Base-by-base conservation (phyloP, 75 land plant species). In the Pinus taeda region DNA sequence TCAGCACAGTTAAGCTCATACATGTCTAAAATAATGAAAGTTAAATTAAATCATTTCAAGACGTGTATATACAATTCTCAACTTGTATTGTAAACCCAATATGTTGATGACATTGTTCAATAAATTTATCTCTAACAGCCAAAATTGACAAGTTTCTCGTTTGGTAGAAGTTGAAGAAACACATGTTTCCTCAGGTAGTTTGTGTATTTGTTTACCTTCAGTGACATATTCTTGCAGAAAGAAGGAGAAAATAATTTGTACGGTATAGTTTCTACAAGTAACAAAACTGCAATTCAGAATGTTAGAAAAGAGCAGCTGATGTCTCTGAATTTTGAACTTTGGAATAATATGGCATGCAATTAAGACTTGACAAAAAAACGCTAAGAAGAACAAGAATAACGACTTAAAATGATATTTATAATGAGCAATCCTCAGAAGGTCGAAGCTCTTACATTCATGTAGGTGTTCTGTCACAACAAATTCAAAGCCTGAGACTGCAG, bases 401-500 rank as follows among this genome's bases (percentile, higher is more conserved):
- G 18, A 42, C 17, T 33, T 64, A 33, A 20, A 18, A 20, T 39
- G n/a, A 39, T 69, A 39, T 42, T 26, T 69, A 30, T 45, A 39
- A n/a, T 39, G 20, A 66, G 3, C 70, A 69, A 39, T 69, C 24
- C 13, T 39, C 4, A 69, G 24, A 42, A 42, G 72, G 72, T 69
- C 57, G 57, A 26, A 73, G 20, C 56, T 33, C 76, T 78, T 79
- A 82, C 84, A 82, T 79, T 77, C 61, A 74, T 82, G 84, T 3
- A 37, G 49, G 21, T 79, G 45, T 26, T 57, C 59, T 4, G 64
- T 6, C 74, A 82, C 69, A 12, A 70, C 63, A 42, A 79, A 36
- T 71, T 82, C 81, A 33, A 82, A 71, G 22, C 91, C 91, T 1
- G 86, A 76, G 57, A 89, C 87, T 20, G 91, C 87, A 30, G 91